Evolutionary conservation across 2,329 filamentous ascomycete genomes (phyloP), one percentile per base, ranked within the genome.

Genomic region (Diaporthe sp.): DNA sequence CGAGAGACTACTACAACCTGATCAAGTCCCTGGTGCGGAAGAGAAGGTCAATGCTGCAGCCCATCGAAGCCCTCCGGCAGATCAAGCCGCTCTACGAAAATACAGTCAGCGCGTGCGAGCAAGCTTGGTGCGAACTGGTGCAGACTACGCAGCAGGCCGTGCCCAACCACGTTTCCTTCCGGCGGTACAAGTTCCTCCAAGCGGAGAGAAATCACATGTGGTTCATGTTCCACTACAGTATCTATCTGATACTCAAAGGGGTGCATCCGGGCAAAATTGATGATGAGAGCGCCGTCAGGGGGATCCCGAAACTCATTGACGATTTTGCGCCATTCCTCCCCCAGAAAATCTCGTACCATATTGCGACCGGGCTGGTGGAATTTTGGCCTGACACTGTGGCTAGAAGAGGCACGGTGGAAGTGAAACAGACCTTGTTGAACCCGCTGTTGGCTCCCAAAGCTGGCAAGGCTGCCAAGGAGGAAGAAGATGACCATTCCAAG

Each of bases 1-100:
- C 94, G 74, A 82, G 87, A 19, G 88, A 93, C 81, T 89, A 89
- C 80, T 82, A 86, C 77, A 78, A 84, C 58, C 81, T 85, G 76
- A 79, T 86, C 79, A 84, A 85, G 66, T 77, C 81, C 0, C 81
- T 86, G 47, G 80, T 88, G 71, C 65, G 69, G 8, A 77, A 74
- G 22, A 27, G 72, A 37, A 53, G 44, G 9, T 37, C 61, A 19
- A 44, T 76, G 13, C 37, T 58, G 32, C 66, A 72, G 9, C 76
- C 80, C n/a, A 47, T 83, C 1, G 74, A 75, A 8, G 61, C 74
- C 17, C 82, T 85, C 79, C 77, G 79, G 12, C 66, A 80, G 35
- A 77, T 81, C 27, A 73, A 78, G 30, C 70, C 69, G 3, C 30
- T 80, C 5, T 84, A 84, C 76, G 68, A 80, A 37, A 71, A 61